A percentile compares a stretch with the other conserved stretches of the same genome.
Conservation (phyloP, 2,329 filamentous ascomycete species). For the Lachnellula arida region DNA sequence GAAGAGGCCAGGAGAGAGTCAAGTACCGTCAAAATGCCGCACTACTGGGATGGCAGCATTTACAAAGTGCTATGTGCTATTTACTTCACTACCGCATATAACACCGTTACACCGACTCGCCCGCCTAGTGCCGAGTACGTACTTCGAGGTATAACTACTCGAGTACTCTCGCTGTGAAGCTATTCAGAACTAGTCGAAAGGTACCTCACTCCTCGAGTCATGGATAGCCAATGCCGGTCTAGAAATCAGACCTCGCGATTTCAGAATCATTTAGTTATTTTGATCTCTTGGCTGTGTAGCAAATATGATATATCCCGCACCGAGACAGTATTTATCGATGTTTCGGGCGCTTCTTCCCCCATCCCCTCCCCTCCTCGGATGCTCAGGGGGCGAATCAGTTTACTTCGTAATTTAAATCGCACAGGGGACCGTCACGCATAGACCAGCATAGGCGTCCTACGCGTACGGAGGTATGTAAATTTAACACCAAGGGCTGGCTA, state of each 20-base stretch:
- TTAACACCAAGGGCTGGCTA: no score
- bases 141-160: neutral
- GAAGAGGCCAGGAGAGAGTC: neutral
- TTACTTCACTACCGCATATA: no score
- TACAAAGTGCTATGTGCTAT: no score
- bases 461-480: neutral
- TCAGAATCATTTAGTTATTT: no score
- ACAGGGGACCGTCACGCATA: neutral
- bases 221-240: neutral
- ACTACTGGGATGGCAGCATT: neutral
- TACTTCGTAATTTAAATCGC: no score
- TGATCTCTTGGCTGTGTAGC: neutral
- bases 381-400: no score
- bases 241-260: neutral
- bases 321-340: no score
- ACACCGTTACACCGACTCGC: neutral
- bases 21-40: neutral
- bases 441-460: neutral
- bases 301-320: neutral
- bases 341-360: no score
- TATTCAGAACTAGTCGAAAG: no score
- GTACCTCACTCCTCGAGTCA: neutral
- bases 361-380: no score
- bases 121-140: neutral
- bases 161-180: no score